These are phyloP conservation scores for Phytophthora pini DNA, from an alignment of 352 stramenopile species.

Conservation along the genomic window DNA sequence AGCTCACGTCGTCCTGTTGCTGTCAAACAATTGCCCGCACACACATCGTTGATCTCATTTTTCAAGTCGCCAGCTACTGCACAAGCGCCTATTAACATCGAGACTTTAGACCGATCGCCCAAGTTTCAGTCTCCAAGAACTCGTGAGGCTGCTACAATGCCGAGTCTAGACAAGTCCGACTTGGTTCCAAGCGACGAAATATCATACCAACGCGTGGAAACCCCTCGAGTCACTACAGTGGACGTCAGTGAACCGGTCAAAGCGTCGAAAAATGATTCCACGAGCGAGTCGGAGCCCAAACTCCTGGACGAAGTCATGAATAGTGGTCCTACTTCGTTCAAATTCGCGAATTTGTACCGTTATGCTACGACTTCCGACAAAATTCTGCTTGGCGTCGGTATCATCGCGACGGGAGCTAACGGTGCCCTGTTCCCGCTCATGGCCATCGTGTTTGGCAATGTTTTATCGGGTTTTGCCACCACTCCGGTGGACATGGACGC, in stretches of 20 bases:
- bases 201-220: constrained; percentile 12
- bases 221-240: constrained; percentile 9
- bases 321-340: constrained; percentile 34
- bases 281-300: constrained; percentile 29
- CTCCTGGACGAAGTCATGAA: constrained; percentile 27
- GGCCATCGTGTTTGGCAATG: constrained; percentile 53
- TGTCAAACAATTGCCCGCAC: constrained; percentile 4
- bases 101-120: not conserved
- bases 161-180: constrained; percentile 16
- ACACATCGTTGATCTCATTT: constrained; percentile 6
- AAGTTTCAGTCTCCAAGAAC: not conserved
- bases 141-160: not conserved
- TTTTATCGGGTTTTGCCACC: constrained; percentile 34
- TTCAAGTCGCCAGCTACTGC: constrained; percentile 6
- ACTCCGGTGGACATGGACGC: constrained; percentile 36
- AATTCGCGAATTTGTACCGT: constrained; percentile 43
- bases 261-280: constrained; percentile 13
- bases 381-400: constrained; percentile 32
- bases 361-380: constrained; percentile 47
- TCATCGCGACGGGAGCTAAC: constrained; percentile 36
- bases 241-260: constrained; percentile 9
- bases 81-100: not conserved
- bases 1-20: constrained; percentile 11
- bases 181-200: constrained; percentile 9
- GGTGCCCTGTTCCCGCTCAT: constrained; percentile 54